A percentile compares a stretch with the other conserved stretches of the same genome.
Conservation (phyloP, 2,329 filamentous ascomycete genomes). For the Fusarium keratoplasticum region DNA sequence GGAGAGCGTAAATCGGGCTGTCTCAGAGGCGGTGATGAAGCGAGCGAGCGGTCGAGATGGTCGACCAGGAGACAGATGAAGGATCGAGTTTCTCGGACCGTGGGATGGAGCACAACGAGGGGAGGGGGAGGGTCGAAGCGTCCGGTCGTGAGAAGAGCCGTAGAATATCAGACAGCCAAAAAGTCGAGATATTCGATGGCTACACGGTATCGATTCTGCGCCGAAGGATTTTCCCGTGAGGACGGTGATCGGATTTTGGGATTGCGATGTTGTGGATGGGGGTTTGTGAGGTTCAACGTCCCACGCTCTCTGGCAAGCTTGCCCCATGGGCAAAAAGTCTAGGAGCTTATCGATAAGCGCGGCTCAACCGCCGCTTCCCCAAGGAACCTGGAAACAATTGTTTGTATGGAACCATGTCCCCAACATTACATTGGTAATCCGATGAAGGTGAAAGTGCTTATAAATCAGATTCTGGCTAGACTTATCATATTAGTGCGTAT, state of each 20-base stretch:
- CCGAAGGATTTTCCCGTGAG: conserved; percentile 3
- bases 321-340: conserved; percentile 19
- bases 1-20: neutral
- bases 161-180: neutral
- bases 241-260: conserved; percentile 19
- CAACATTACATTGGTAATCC: neutral
- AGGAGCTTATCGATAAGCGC: conserved; percentile 49
- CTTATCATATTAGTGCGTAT: neutral
- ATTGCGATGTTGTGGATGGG: conserved; percentile 39
- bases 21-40: neutral
- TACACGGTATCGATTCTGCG: neutral
- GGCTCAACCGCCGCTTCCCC: neutral
- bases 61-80: conserved; percentile 18
- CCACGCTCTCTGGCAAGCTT: conserved; percentile 5
- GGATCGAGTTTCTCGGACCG: conserved; percentile 23
- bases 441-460: neutral
- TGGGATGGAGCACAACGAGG: conserved; percentile 33
- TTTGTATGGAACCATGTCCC: neutral
- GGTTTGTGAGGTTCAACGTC: conserved; percentile 39
- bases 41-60: conserved; percentile 16
- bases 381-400: neutral
- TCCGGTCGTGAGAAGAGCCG: conserved; percentile 8
- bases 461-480: neutral
- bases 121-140: conserved; percentile 22
- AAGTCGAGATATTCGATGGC: conserved; percentile 1